Base-by-base conservation (phyloP, 192 early-diverging fungal species). In the Rhizophagus sp. region DNA sequence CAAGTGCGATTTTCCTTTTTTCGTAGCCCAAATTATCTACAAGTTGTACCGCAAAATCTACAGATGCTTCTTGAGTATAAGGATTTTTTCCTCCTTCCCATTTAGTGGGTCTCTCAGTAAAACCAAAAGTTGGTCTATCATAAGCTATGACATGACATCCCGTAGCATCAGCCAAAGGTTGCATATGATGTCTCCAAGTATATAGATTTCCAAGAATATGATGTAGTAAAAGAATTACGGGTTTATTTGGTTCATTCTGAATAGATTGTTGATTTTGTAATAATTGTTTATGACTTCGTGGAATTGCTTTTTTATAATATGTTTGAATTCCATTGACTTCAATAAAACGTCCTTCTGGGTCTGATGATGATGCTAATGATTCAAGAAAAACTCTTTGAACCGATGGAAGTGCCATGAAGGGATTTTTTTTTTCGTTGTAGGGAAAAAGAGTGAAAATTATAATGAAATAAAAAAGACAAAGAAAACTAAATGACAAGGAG, bases 121-220 rank as follows among this genome's bases (percentile, higher is more conserved):
- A 73, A 22, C 78, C 78, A 47, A 73, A 79, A 10, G 52, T 39
- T 17, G 36, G 41, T 25, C 78, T 52, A 63, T 79, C 78, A 64
- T 79, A 79, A 22, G 78, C 78, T 25, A 79, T 44, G 13, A 79
- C 78, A 39, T 71, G 68, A 27, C 47, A 44, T 27, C 68, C 78
- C 9, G 78, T 79, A 63, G 50, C 30, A 65, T 79, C 71, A 44
- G 78, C 78, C 11, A 79, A 22, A 19, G 68, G 70, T 57, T 79
- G 78, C 69, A 79, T 70, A 17, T 25, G 52, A 47, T 47, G 12
- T 62, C 52, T 50, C 69, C 67, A 79, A 13, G 78, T 73, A 27
- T 79, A 73, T 61, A 61, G 22, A 64, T 73, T 73, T 61, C 69
- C 67, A 9, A 79, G 11, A 73, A 79, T 22, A 34, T 73, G 69